A percentile compares a stretch with the other conserved stretches of the same genome.
Conservation (phyloP, 2,329 filamentous ascomycete genomes). For the Arachnopeziza araneosa region DNA sequence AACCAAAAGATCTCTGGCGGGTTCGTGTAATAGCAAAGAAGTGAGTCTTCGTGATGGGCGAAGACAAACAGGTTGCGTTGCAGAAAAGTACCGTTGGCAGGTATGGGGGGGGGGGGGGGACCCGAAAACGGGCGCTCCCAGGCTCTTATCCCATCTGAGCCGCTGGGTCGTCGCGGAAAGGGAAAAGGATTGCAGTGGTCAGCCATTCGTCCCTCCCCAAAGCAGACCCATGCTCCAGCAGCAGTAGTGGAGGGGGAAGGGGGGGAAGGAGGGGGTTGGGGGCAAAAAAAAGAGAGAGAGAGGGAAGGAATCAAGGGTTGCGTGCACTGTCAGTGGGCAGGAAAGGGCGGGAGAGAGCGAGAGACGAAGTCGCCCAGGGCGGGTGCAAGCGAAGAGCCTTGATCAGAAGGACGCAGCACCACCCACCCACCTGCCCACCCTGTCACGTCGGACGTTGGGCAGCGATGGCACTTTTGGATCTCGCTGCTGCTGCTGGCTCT, state of each 20-base stretch:
- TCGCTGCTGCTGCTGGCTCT: too few relatives aligned
- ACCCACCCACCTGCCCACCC: too few relatives aligned
- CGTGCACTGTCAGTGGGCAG: slow-evolving; percentile 64
- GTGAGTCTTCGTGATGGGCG: background rate
- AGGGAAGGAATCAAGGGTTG: slow-evolving; percentile 64
- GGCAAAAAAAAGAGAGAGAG: too few relatives aligned
- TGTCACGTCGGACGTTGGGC: background rate
- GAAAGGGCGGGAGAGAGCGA: slow-evolving; percentile 64
- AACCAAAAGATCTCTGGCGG: background rate
- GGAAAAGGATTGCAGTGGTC: background rate
- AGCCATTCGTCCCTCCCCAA: too few relatives aligned
- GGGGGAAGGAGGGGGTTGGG: slow-evolving; percentile 60
- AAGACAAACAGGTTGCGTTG: background rate
- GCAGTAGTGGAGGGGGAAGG: background rate
- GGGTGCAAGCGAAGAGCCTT: background rate
- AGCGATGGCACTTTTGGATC: background rate
- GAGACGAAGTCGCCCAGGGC: background rate
- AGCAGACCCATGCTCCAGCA: background rate
- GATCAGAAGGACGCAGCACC: background rate
- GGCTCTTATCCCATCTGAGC: slow-evolving; percentile 22
- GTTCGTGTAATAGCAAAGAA: background rate
- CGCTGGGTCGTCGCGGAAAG: too few relatives aligned
- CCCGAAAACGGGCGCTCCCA: slow-evolving; percentile 24
- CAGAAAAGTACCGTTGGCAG: slow-evolving; percentile 17
- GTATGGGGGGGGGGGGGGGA: slow-evolving; percentile 13